phyloP scores from a whole-genome alignment of 768 basidiomycete species.

The Lyophyllum semitale region DNA sequence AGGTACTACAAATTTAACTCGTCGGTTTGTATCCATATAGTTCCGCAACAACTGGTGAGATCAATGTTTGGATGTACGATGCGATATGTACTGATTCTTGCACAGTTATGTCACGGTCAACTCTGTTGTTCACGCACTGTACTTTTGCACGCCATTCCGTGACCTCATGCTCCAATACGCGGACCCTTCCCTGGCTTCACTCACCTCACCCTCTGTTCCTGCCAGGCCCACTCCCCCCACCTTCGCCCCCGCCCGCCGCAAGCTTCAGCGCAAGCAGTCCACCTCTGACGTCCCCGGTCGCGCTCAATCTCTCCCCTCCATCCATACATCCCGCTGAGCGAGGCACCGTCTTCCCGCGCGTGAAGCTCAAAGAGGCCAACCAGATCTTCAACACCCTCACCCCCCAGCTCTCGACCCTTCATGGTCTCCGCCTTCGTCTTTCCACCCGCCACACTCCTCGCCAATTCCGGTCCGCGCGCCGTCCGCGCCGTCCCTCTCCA shows the following conservation, averaged over 20 bases:
- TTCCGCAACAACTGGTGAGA: constrained; percentile 95
- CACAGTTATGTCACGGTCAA: constrained; percentile 95
- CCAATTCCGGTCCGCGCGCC: no score
- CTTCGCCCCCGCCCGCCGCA: constrained; percentile 49
- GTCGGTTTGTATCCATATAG: constrained; percentile 43
- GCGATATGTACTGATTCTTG: constrained; percentile 19
- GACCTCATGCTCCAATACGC: constrained; percentile 79
- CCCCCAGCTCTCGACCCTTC: no score
- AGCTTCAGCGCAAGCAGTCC: constrained; percentile 54
- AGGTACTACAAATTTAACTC: no score
- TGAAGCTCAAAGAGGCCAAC: constrained; percentile 91
- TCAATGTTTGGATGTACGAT: not conserved
- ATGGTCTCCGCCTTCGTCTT: no score
- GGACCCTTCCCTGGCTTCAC: constrained; percentile 48
- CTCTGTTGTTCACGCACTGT: constrained; percentile 96
- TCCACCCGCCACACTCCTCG: no score
- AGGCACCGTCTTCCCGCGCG: constrained; percentile 87
- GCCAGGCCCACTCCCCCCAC: constrained; percentile 28
- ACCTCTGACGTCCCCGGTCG: constrained; percentile 29
- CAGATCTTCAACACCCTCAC: constrained; percentile 87
- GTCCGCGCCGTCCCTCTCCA: constrained; percentile 25
- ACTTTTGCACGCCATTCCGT: constrained; percentile 92
- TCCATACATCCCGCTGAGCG: constrained; percentile 75
- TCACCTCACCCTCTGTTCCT: constrained; percentile 20
- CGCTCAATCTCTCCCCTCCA: constrained; percentile 58